phyloP scores from a whole-genome alignment of 2,329 filamentous ascomycete species.

The Colletotrichum truncatum region DNA sequence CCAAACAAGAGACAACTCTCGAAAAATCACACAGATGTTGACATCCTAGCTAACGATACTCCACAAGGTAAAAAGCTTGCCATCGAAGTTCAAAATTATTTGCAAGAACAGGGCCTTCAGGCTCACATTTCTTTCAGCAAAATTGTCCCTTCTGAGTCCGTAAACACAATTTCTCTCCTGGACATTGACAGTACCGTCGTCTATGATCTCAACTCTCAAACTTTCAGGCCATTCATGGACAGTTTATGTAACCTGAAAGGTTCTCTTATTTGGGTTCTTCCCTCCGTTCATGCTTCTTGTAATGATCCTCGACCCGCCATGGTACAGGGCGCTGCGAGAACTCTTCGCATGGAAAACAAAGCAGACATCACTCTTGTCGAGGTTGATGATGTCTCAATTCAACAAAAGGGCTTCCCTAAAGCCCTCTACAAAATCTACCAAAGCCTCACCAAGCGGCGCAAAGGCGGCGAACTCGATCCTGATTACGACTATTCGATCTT shows the following conservation, averaged over 20 bases:
- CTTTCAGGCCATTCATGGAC: constrained; percentile 17
- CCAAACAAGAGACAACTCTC: neutral
- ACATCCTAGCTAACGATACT: neutral
- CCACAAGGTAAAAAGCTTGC: neutral
- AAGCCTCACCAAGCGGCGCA: constrained; percentile 2
- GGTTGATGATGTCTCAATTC: neutral
- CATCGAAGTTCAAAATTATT: neutral
- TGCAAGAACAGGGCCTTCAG: neutral
- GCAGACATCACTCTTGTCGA: constrained; percentile 33
- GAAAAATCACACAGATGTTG: constrained; percentile 16
- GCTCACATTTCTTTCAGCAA: neutral
- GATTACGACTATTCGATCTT: constrained; percentile 43
- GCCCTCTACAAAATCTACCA: constrained; percentile 8
- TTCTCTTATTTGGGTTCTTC: constrained; percentile 42
- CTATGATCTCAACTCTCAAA: constrained; percentile 31
- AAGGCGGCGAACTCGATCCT: constrained; percentile 29
- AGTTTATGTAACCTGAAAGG: constrained; percentile 9
- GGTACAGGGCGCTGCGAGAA: constrained; percentile 39
- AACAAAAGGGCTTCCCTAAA: neutral
- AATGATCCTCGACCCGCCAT: constrained; percentile 38
- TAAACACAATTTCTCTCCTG: constrained; percentile 35
- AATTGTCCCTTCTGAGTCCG: neutral
- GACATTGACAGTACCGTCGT: constrained; percentile 40
- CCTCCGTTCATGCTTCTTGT: constrained; percentile 35
- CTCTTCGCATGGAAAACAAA: constrained; percentile 39